Percentiles rank a stretch among this genome's conserved stretches.
These are phyloP conservation scores for Bimuria novae-zelandiae DNA, from an alignment of 2,329 filamentous ascomycete genomes.

Conservation along the genomic window DNA sequence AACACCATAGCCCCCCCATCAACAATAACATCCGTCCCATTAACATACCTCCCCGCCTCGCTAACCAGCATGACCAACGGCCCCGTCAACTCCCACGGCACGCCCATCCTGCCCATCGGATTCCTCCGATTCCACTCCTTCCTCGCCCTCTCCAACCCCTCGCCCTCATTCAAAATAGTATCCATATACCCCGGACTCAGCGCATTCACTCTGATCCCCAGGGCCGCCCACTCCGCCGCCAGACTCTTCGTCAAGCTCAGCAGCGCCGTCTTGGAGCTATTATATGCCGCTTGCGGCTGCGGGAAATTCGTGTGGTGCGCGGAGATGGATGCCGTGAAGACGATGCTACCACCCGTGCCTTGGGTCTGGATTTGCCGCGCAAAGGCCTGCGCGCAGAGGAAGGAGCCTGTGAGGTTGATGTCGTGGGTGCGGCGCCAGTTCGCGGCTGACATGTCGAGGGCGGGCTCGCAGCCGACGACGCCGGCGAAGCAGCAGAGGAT, in stretches of 20 bases:
- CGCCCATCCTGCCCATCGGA: conserved; percentile 68
- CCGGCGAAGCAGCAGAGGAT: conserved; percentile 70
- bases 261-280: conserved; percentile 71
- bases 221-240: conserved; percentile 73
- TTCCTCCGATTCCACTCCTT: conserved; percentile 63
- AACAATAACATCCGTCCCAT: conserved; percentile 67
- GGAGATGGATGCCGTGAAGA: conserved; percentile 70
- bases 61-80: conserved; percentile 65
- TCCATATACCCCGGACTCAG: conserved; percentile 79
- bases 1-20: conserved; percentile 57
- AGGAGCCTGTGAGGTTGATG: conserved; percentile 73
- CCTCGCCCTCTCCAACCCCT: conserved; percentile 59
- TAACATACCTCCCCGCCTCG: conserved; percentile 69
- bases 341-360: conserved; percentile 63
- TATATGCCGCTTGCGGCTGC: conserved; percentile 74
- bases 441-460: conserved; percentile 61
- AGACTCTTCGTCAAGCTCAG: conserved; percentile 66
- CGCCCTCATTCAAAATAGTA: conserved; percentile 71
- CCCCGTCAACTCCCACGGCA: conserved; percentile 66
- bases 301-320: conserved; percentile 72
- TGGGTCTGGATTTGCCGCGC: conserved; percentile 48
- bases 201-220: conserved; percentile 73
- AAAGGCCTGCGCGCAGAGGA: conserved; percentile 70
- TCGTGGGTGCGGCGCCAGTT: conserved; percentile 69
- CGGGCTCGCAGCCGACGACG: conserved; percentile 66